A percentile compares a stretch with the other conserved stretches of the same genome.
These are phyloP conservation scores for Blastobotrys malaysiensis DNA, from an alignment of 1,139 yeast species.

Conservation along the genomic window DNA sequence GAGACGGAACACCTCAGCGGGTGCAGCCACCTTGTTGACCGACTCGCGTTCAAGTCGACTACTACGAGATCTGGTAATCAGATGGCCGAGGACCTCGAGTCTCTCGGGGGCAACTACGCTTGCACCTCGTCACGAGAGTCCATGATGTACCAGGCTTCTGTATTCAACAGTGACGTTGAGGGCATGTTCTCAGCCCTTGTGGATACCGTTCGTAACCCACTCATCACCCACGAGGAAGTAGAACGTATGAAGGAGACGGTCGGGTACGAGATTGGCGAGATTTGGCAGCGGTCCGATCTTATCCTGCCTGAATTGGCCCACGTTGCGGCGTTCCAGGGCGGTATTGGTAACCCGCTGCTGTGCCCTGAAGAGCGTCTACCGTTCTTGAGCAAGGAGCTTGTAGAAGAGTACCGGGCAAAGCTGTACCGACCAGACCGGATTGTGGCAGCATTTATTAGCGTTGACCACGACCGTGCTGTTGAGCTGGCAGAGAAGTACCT, in stretches of 20 bases:
- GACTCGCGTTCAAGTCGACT: constrained; percentile 83
- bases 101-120: constrained; percentile 90
- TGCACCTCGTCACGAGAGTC: constrained; percentile 91
- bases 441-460: constrained; percentile 87
- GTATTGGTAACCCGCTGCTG: constrained; percentile 80
- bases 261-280: constrained; percentile 74
- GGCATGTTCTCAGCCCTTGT: constrained; percentile 71
- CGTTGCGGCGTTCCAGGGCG: constrained; percentile 70
- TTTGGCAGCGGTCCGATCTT: constrained; percentile 79
- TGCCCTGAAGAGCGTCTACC: constrained; percentile 71
- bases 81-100: constrained; percentile 71
- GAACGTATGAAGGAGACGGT: constrained; percentile 70
- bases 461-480: constrained; percentile 65
- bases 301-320: constrained; percentile 85
- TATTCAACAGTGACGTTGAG: constrained; percentile 81
- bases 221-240: constrained; percentile 62
- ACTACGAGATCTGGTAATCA: constrained; percentile 53
- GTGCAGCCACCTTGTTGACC: constrained; percentile 74
- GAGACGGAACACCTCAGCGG: constrained; percentile 59
- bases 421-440: constrained; percentile 77
- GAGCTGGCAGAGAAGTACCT: constrained; percentile 57
- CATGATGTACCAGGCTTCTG: constrained; percentile 89
- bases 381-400: constrained; percentile 46
- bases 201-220: constrained; percentile 76
- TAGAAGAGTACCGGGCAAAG: constrained; percentile 57